phyloP scores from a whole-genome alignment of 2,329 filamentous ascomycete species.

The Fusarium nurragi region DNA sequence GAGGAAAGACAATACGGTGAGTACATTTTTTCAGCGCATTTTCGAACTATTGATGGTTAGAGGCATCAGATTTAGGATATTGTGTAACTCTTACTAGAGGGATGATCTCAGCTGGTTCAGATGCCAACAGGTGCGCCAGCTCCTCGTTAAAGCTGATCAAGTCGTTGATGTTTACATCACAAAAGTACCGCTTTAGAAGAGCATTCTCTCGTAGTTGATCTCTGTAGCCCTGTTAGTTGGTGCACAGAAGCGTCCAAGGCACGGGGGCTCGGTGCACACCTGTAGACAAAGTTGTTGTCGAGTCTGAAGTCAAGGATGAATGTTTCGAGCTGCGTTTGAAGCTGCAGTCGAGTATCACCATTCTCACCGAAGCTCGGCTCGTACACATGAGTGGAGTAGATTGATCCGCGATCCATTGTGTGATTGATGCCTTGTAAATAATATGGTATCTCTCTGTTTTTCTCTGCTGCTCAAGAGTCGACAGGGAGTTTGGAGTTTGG shows the following conservation, averaged over 20 bases:
- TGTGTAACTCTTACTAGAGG: slow-evolving; percentile 71
- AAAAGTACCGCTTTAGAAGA: slow-evolving; percentile 91
- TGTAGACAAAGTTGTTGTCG: slow-evolving; percentile 94
- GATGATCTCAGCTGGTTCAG: slow-evolving; percentile 91
- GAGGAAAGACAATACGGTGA: slow-evolving; percentile 89
- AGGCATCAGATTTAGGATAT: neutral
- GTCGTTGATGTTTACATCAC: slow-evolving; percentile 95
- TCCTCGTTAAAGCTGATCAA: slow-evolving; percentile 97
- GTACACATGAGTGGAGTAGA: slow-evolving; percentile 86
- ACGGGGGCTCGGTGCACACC: slow-evolving; percentile 61
- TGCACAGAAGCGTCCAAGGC: neutral
- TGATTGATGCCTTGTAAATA: slow-evolving; percentile 11
- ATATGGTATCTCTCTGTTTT: slow-evolving; percentile 8
- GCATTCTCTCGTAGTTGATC: slow-evolving; percentile 97
- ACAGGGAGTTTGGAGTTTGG: slow-evolving; percentile 31
- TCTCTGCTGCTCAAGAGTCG: slow-evolving; percentile 14
- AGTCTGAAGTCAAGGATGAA: slow-evolving; percentile 95
- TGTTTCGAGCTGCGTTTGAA: slow-evolving; percentile 83
- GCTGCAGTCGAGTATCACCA: slow-evolving; percentile 74
- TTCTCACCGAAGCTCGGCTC: slow-evolving; percentile 71
- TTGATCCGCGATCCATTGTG: slow-evolving; percentile 85
- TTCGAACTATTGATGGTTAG: slow-evolving; percentile 75
- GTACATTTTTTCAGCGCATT: slow-evolving; percentile 89
- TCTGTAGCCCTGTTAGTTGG: slow-evolving; percentile 58
- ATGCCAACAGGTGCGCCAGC: slow-evolving; percentile 86